Evolutionary conservation across 1,284 basidiomycete genomes (phyloP), one percentile per base, ranked within the genome.

Genomic region (Heliocybe sulcata): DNA sequence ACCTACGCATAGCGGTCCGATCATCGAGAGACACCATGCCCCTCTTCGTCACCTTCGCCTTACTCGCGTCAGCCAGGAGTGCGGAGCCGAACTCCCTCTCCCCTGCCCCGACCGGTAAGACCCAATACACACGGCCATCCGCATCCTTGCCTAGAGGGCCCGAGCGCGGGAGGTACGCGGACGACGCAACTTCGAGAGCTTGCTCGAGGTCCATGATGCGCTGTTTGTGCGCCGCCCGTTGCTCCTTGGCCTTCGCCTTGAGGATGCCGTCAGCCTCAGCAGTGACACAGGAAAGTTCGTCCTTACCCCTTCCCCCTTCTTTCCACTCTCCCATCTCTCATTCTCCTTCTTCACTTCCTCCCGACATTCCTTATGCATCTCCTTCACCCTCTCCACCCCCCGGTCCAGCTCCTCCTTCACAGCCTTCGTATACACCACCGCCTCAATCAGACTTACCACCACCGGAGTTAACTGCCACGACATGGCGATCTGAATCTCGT

Each of bases 381-480:
- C 82, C 62, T 78, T 87, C 45, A 68, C 75, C 38, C 83, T 77
- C 57, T 75, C 72, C 0, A 67, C 56, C 2, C 80, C 82, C 3
- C 70, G 69, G 6, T 87, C 87, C 23, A 90, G 66, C 56, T 82
- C 83, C 26, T 77, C 74, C 12, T 78, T 77, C n/a, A 85, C 68
- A 8, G 64, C 63, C 33, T 73, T 66, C 4, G 82, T 76, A 38
- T 74, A 66, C 9, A 82, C 60, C 0, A 72, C 74, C 6, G 68
- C 67, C 48, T 85, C 74, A 16, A 85, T 73, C n/a, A 91, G 70
- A 1, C 77, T 75, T 2, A 73, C 59, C 33, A 90, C 62, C 19
- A 87, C 74, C 25, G 86, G 86, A 14, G 90, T 69, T 58, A 90
- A 73, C 61, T 90, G 87, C 2, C 75, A 74, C 0, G 86, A 74